These are phyloP conservation scores for Pilatotrama ljubarskyi DNA, from an alignment of 768 basidiomycete species.

Conservation along the genomic window DNA sequence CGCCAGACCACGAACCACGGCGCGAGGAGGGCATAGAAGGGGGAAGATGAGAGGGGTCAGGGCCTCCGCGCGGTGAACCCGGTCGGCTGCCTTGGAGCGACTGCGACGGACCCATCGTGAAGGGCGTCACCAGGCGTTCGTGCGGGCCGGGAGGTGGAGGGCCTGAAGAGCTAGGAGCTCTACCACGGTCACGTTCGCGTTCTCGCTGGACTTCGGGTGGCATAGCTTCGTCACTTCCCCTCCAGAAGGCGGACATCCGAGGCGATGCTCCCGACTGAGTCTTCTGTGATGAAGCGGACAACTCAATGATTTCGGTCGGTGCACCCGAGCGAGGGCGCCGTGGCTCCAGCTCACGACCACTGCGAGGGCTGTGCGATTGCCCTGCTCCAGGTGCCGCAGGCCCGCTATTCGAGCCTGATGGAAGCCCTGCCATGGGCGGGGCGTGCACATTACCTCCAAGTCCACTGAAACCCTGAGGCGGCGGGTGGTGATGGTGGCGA, in stretches of 20 bases:
- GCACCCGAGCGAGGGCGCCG: slow-evolving; percentile 28
- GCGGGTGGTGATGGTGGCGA: slow-evolving; percentile 34
- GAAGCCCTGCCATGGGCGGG: slow-evolving; percentile 14
- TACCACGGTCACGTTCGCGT: slow-evolving; percentile 28
- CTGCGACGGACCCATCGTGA: slow-evolving; percentile 30
- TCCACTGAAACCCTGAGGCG: slow-evolving; percentile 17
- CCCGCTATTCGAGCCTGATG: slow-evolving; percentile 3
- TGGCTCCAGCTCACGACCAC: slow-evolving; percentile 24
- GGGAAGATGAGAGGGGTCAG: slow-evolving; percentile 19
- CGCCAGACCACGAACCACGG: slow-evolving; percentile 26
- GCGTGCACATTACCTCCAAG: slow-evolving; percentile 11
- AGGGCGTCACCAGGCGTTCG: slow-evolving; percentile 34
- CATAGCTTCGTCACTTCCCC: slow-evolving; percentile 21
- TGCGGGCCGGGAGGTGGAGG: slow-evolving; percentile 27
- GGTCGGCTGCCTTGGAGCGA: slow-evolving; percentile 18
- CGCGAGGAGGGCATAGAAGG: slow-evolving; percentile 24
- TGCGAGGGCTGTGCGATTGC: slow-evolving; percentile 16
- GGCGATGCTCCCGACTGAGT: slow-evolving; percentile 4
- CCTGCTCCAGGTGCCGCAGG: neutral
- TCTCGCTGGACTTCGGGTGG: slow-evolving; percentile 16
- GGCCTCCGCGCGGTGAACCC: slow-evolving; percentile 20
- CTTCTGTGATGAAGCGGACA: slow-evolving; percentile 18
- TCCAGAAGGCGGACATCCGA: slow-evolving; percentile 24
- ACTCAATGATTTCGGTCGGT: slow-evolving; percentile 30
- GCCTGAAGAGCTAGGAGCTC: slow-evolving; percentile 19